phyloP scores from a whole-genome alignment of 805 yeast genomes.

The Yamadazyma sp. region DNA sequence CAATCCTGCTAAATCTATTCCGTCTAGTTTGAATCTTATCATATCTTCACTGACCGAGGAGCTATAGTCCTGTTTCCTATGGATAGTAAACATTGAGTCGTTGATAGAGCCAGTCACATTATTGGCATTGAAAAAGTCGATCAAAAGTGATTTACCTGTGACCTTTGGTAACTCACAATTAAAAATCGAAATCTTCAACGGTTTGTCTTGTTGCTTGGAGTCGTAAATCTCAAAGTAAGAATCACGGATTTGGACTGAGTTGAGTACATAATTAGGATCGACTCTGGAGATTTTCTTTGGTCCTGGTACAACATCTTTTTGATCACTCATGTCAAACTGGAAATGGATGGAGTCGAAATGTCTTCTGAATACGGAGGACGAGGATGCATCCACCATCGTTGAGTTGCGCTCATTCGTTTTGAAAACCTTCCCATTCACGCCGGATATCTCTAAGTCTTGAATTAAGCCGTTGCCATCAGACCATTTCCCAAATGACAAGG shows the following conservation, averaged over 20 bases:
- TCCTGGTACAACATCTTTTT: conserved; percentile 18
- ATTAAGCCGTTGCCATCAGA: conserved; percentile 54
- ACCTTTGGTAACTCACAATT: conserved; percentile 64
- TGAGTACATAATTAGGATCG: conserved; percentile 34
- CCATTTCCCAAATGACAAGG: conserved; percentile 55
- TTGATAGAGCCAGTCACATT: conserved; percentile 74
- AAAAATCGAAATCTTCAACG: conserved; percentile 56
- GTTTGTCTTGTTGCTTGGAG: conserved; percentile 18
- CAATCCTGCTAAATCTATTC: conserved; percentile 37
- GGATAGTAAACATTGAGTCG: conserved; percentile 73
- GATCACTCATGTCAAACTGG: conserved; percentile 33
- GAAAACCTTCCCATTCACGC: conserved; percentile 42
- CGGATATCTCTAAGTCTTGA: conserved; percentile 47
- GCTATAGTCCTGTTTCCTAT: conserved; percentile 60
- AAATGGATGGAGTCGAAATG: conserved; percentile 30
- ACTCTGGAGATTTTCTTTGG: conserved; percentile 15
- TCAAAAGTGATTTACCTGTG: conserved; percentile 54
- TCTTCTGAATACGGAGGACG: conserved; percentile 19
- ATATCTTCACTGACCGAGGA: conserved; percentile 29
- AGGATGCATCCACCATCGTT: conserved; percentile 1
- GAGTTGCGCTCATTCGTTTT: conserved; percentile 11
- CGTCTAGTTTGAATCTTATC: conserved; percentile 42
- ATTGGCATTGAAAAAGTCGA: conserved; percentile 69
- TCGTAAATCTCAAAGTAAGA: conserved; percentile 45
- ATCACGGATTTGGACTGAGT: conserved; percentile 49